Evolutionary conservation across 257 asterid species (phyloP).

Genomic region (Solanum piurae): DNA sequence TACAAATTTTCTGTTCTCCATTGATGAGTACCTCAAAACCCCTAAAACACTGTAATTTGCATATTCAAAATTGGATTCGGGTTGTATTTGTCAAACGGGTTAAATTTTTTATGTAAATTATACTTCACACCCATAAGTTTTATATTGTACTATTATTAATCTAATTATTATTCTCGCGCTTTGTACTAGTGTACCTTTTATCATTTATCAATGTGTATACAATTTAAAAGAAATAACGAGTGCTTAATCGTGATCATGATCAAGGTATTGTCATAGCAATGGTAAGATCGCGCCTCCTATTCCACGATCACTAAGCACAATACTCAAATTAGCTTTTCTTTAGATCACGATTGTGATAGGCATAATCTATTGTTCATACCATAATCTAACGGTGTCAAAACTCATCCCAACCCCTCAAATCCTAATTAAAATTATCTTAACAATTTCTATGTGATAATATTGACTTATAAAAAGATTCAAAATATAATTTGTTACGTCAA

Average conservation of each 20-base stretch:
- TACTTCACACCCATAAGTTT: not conserved
- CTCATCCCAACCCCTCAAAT: not conserved
- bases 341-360: not conserved
- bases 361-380: not conserved
- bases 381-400: not conserved
- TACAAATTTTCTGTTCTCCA: slow-evolving; percentile 44
- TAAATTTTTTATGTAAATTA: not conserved
- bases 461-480: not conserved
- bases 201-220: not conserved
- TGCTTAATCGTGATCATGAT: not conserved
- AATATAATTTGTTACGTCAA: not conserved
- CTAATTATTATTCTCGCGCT: not conserved
- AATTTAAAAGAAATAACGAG: not conserved
- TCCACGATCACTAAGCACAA: not conserved
- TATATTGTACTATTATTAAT: not conserved
- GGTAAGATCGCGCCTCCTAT: not conserved
- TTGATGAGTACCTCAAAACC: slow-evolving; percentile 5
- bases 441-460: not conserved
- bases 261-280: not conserved
- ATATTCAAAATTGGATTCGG: not conserved
- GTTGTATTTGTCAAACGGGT: not conserved
- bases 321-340: no score
- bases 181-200: not conserved
- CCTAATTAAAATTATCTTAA: not conserved
- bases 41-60: not conserved